phyloP scores from a whole-genome alignment of 2,329 filamentous ascomycete genomes.

The Ophiostoma ulmi region DNA sequence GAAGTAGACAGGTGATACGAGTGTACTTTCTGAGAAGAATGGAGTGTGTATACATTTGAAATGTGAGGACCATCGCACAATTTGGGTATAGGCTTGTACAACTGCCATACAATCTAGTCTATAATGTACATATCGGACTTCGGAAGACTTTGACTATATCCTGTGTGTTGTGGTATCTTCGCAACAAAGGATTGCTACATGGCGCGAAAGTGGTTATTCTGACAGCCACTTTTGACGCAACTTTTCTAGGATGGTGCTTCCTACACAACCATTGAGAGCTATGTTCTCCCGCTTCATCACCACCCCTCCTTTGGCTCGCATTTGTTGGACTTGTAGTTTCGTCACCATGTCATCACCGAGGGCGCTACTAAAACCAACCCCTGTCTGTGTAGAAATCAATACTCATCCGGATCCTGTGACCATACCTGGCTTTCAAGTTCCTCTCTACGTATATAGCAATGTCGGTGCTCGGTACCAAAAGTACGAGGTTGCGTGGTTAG shows the following conservation, averaged over 20 bases:
- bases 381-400: background rate
- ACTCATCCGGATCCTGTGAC: slow-evolving; percentile 1
- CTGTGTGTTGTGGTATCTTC: background rate
- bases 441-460: background rate
- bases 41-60: background rate
- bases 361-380: background rate
- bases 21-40: background rate
- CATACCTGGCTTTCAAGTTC: background rate
- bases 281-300: background rate
- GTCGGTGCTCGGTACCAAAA: background rate
- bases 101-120: background rate
- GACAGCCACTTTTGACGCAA: slow-evolving; percentile 4
- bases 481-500: background rate
- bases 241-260: background rate
- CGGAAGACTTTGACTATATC: slow-evolving; percentile 1
- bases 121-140: background rate
- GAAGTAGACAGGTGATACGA: background rate
- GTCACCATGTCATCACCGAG: background rate
- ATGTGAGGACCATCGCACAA: background rate
- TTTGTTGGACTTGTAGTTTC: no score
- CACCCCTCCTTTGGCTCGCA: background rate
- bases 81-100: background rate
- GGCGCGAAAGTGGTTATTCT: background rate
- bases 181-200: slow-evolving; percentile 4
- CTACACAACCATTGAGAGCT: background rate